Evolutionary conservation across 2,329 filamentous ascomycete species (phyloP), one percentile per base, ranked within the genome.

Genomic region (Graphiopsis chlorocephala): DNA sequence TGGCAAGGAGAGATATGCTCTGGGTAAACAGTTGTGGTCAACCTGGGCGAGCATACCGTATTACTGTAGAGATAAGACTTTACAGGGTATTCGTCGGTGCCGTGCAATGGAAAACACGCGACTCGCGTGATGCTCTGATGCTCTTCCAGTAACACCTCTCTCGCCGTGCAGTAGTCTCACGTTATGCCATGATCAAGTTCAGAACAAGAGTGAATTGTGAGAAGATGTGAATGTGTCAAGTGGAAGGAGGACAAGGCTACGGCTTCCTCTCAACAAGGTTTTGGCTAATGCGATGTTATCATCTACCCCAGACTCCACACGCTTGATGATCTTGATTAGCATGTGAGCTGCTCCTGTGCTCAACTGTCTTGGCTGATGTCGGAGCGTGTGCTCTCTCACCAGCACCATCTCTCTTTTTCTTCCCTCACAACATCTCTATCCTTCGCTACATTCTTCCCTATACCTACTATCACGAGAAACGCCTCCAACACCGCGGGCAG

Each of bases 381-480:
- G 10, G 38, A 45, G 38, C 38, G 38, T 42, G 26, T 20, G 53
- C 55, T 26, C 35, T 45, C 33, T 28, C 17, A 15, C 53, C 50
- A 56, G 50, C 61, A 17, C 28, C 28, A 20, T 38, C 17, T 64
- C 38, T 29, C 25, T 7, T 28, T 47, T 25, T 42, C 48, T 8
- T 53, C 58, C 8, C 28, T 10, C n/a, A 10, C 52, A 48, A 26
- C 61, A 57, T 56, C 53, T 29, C 58, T 38, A 25, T 35, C 17
- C 38, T n/a, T 23, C 17, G 29, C 26, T 38, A 58, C 33, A 25
- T 35, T 23, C 38, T n/a, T 23, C 17, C 23, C 26, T 38, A 58
- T 59, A 28, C 53, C 52, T 63, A 63, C 15, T 64, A 45, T 15
- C n/a, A 58, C 38, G 14, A 47, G 26, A 28, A 64, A 29, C 38